Evolutionary conservation across 306 rosid species (phyloP), one percentile per base, ranked within the genome.

Genomic region (Sicyos edulis): DNA sequence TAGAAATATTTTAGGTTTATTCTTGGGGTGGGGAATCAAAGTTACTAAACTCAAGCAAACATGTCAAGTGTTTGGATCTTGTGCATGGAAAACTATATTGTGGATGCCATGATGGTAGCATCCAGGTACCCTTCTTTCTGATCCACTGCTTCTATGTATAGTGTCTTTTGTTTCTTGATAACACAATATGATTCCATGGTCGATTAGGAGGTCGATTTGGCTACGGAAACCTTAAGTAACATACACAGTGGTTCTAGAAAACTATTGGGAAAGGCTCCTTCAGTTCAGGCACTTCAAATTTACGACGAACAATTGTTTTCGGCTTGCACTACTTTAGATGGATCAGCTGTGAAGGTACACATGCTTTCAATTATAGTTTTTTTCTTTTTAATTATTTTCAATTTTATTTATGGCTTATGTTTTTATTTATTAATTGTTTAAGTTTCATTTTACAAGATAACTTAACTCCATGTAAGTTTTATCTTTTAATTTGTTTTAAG

Each of bases 61-160:
- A 85, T 58, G 96, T 87, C 63, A 93, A 82, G 88, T 87, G 89
- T 79, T 83, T 93, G 86, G 81, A 86, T 80, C 88, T 87, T 68
- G 80, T 70, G 40, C 64, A 68, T 0, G 90, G 90, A 47, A 90
- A 78, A 81, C 79, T 93, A 17, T 90, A 82, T 66, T 93, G 98
- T 56, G 96, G 96, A 80, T 90, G 98, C 81, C 90, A 88, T 12
- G 98, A 93, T 58, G 83, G 78, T 58, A 88, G 90, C 75, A 83
- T 93, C 82, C 97, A 92, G 91, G 97, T 89, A 86, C 76, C 70
- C 15, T 50, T 29, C 58, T 44, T 5, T 4, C 65, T 52, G 29
- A 26, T 26, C 29, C 29, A 26, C 29, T 3, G 50, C 42, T 40
- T 73, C n/a, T 11, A 47, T 50, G 55, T 26, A 26, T 26, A 26